Percentiles rank a stretch among this genome's conserved stretches.
Evolutionary conservation across 116 monocot genomes (phyloP).

Genomic region (Dioscorea cayenensis): DNA sequence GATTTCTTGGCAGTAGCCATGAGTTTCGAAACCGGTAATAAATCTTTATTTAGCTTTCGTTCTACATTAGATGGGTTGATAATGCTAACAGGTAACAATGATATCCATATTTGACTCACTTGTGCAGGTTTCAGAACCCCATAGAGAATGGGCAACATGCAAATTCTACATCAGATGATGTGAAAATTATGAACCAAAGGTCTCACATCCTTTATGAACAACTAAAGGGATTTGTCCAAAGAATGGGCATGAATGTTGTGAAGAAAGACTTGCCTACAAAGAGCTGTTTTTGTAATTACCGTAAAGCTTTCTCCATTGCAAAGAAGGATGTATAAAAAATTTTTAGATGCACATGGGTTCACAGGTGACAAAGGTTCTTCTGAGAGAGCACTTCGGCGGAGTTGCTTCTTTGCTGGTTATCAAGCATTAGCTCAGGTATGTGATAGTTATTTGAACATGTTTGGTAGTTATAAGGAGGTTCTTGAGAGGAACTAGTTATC

Average conservation of each 20-base stretch:
- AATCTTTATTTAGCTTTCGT: background rate
- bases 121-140: slow-evolving; percentile 89
- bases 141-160: slow-evolving; percentile 97
- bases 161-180: slow-evolving; percentile 88
- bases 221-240: slow-evolving; percentile 92
- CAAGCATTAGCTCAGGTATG: slow-evolving; percentile 84
- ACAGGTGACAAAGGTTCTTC: slow-evolving; percentile 45
- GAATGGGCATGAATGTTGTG: slow-evolving; percentile 95
- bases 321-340: slow-evolving; percentile 76
- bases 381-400: slow-evolving; percentile 39
- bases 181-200: slow-evolving; percentile 96
- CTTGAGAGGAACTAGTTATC: background rate
- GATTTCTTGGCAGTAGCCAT: slow-evolving; percentile 88
- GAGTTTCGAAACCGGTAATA: slow-evolving; percentile 86
- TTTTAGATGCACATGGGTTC: slow-evolving; percentile 81
- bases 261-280: slow-evolving; percentile 94
- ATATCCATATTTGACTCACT: background rate
- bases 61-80: background rate
- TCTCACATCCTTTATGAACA: slow-evolving; percentile 93
- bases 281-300: slow-evolving; percentile 83
- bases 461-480: background rate
- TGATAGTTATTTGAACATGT: background rate
- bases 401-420: slow-evolving; percentile 82
- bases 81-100: background rate
- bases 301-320: slow-evolving; percentile 95